Base-by-base conservation (phyloP, 768 basidiomycete genomes). In the Pholiota microspora region DNA sequence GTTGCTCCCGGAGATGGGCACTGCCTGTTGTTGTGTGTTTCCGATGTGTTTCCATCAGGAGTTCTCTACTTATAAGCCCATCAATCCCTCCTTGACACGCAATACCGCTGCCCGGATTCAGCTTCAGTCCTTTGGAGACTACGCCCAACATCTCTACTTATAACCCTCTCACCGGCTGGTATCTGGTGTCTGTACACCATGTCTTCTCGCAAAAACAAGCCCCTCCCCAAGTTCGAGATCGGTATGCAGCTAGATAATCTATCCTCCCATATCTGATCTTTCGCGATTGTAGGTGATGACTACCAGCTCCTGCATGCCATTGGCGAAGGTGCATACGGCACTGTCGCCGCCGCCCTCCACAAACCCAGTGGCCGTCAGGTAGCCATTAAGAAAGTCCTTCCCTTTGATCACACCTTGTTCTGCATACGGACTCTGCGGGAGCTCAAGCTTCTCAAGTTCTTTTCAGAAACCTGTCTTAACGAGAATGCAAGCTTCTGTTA, bases 361-460 rank as follows among this genome's bases (percentile, higher is more conserved):
- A 82, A 83, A 62, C 88, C 90, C 4, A 83, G 86, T 7, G 84
- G 86, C 28, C 84, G 85, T 56, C 84, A 92, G 68, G 93, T 98
- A 13, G 95, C 94, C 38, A 95, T 96, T 74, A 98, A 96, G 81
- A 94, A 92, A 73, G 88, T 97, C 64, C 84, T 90, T 36, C 94
- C 94, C 7, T 96, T 97, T 70, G 94, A 96, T 64, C 94, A 96
- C 67, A 88, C 91, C 28, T 78, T 96, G 69, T 96, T 94, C 75
- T 92, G 89, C 63, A 74, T 96, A 66, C 81, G 89, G 55, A 98
- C 94, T 2, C 75, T 97, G 49, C 82, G 94, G 56, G 95, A 97
- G 73, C 79, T 97, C 68, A 96, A 97, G 73, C 77, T 97, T 16
- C 79, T 90, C 68, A 88, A 87, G 68, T 90, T 90, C 76, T 89